Percentiles rank a stretch among this genome's conserved stretches.
These are phyloP conservation scores for Leccinum subspadiceum DNA, from an alignment of 1,284 basidiomycete genomes.

Conservation along the genomic window DNA sequence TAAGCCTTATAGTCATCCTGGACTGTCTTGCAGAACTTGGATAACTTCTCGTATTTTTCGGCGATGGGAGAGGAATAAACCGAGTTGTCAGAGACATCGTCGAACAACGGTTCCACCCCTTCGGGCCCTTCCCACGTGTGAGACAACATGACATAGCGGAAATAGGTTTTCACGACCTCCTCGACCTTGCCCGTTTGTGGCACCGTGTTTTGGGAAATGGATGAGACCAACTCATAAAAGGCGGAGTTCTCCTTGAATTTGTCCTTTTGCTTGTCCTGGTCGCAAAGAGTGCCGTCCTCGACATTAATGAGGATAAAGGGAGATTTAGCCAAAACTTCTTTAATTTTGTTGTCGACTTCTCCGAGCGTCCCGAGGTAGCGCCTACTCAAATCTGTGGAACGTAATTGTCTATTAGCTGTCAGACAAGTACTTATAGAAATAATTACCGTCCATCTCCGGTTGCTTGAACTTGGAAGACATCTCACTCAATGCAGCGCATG, in stretches of 20 bases:
- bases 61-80: constrained; percentile 2
- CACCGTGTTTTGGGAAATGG: background rate
- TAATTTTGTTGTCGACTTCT: background rate
- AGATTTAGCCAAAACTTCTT: background rate
- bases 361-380: background rate
- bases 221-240: constrained; percentile 13
- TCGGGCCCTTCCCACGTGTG: constrained; percentile 17
- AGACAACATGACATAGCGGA: constrained; percentile 23
- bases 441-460: constrained; percentile 4
- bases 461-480: background rate
- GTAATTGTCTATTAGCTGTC: background rate
- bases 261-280: background rate
- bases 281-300: constrained; percentile 7
- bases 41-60: constrained; percentile 7
- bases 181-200: constrained; percentile 1
- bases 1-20: background rate
- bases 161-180: constrained; percentile 11
- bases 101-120: constrained; percentile 11
- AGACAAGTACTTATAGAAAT: background rate
- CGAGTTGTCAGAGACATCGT: background rate
- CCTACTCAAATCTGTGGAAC: background rate
- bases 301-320: constrained; percentile 15
- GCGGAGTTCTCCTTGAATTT: constrained; percentile 2
- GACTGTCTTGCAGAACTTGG: constrained; percentile 8
- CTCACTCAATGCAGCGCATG: background rate